These are phyloP conservation scores for Amylocarpus encephaloides DNA, from an alignment of 2,329 filamentous ascomycete species.

Conservation along the genomic window DNA sequence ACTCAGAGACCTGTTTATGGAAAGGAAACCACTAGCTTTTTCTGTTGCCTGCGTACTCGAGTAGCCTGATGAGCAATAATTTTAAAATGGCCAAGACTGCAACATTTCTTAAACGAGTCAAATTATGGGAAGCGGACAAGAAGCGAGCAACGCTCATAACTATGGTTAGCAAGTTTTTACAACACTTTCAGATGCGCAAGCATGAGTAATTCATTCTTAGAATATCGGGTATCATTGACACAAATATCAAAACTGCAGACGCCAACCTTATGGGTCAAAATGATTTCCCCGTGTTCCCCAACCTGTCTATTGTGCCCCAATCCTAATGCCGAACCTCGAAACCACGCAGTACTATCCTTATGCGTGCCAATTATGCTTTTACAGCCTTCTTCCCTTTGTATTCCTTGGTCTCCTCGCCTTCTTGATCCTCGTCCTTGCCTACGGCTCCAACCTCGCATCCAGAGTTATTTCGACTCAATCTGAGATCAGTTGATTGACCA, in stretches of 20 bases:
- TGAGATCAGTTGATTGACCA: slow-evolving; percentile 14
- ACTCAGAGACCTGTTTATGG: too few relatives aligned
- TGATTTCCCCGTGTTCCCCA: slow-evolving; percentile 1
- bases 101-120: too few relatives aligned
- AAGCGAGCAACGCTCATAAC: not conserved
- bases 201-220: slow-evolving; percentile 15
- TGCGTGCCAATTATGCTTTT: slow-evolving; percentile 1
- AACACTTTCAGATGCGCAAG: not conserved
- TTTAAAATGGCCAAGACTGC: too few relatives aligned
- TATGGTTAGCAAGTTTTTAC: not conserved
- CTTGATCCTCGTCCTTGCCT: slow-evolving; percentile 17
- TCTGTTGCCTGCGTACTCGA: too few relatives aligned
- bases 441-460: slow-evolving; percentile 21
- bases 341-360: not conserved
- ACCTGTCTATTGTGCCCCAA: not conserved
- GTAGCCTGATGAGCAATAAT: too few relatives aligned
- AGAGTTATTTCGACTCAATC: slow-evolving; percentile 29
- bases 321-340: not conserved
- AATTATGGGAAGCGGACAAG: too few relatives aligned
- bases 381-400: not conserved
- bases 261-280: slow-evolving; percentile 2
- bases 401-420: slow-evolving; percentile 8
- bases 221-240: slow-evolving; percentile 24
- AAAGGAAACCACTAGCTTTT: too few relatives aligned
- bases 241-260: slow-evolving; percentile 12